phyloP scores from a whole-genome alignment of 169 alveolate genomes.

The Miamiensis avidus region DNA sequence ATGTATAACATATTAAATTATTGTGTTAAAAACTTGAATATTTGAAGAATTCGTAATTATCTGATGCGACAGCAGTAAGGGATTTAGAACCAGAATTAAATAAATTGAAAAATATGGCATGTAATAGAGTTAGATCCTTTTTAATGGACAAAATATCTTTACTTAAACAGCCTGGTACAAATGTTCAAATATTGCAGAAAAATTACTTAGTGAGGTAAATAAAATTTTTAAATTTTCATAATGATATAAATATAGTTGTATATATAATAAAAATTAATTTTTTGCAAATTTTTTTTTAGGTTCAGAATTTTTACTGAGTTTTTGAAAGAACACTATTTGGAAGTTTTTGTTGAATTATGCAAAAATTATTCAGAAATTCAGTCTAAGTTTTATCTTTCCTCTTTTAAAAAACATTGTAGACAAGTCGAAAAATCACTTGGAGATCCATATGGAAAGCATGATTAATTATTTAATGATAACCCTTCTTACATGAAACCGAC shows the following conservation, averaged over 20 bases:
- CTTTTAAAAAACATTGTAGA: slow-evolving; percentile 22
- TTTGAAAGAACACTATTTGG: slow-evolving; percentile 44
- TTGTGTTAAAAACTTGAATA: slow-evolving; percentile 45
- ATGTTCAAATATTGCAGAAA: slow-evolving; percentile 18
- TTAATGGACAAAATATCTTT: slow-evolving; percentile 27
- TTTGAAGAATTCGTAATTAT: slow-evolving; percentile 30
- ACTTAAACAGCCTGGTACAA: slow-evolving; percentile 34
- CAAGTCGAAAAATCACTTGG: slow-evolving; percentile 23
- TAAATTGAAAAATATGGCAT: slow-evolving; percentile 45
- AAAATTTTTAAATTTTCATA: background rate
- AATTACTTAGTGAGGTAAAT: slow-evolving; percentile 1
- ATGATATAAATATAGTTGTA: too few species aligned
- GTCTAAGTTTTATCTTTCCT: slow-evolving; percentile 31
- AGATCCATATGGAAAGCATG: slow-evolving; percentile 34
- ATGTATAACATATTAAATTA: slow-evolving; percentile 36
- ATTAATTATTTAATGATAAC: slow-evolving; percentile 29
- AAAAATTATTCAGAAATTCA: slow-evolving; percentile 30
- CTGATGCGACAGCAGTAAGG: slow-evolving; percentile 41
- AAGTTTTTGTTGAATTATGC: slow-evolving; percentile 45
- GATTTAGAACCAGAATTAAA: slow-evolving; percentile 46
- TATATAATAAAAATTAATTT: too few species aligned
- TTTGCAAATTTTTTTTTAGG: background rate
- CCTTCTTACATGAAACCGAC: slow-evolving; percentile 14
- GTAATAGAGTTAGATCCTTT: slow-evolving; percentile 50
- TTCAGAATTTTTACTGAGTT: slow-evolving; percentile 45